Base-by-base conservation (phyloP, 2,329 filamentous ascomycete genomes). In the Fusarium sp. region DNA sequence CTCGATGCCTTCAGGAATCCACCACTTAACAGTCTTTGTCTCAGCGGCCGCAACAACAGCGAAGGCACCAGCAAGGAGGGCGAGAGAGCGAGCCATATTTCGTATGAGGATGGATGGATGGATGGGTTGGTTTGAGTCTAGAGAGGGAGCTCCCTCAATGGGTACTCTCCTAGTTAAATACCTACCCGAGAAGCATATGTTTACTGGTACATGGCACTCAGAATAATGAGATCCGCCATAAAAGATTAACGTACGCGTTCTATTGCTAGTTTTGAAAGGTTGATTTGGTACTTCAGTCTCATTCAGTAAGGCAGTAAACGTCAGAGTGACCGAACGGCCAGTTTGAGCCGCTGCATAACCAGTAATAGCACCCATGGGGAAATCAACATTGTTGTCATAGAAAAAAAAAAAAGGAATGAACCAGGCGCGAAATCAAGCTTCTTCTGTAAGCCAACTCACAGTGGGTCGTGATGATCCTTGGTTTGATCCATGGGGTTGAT, bases 11-110 rank as follows among this genome's bases (percentile, higher is more conserved):
- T 72, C 47, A 32, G 79, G 78, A 50, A 82, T 68, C 32, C 82
- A 65, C 52, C 83, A 66, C 45, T 69, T 68, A 59, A 81, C 73
- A 7, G 77, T 78, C 56, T 78, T 78, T 33, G 77, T 78, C 54
- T 81, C 14, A 7, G 14, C 76, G 35, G 79, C 74, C 59, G 74
- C 72, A 52, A 75, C 70, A 32, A 65, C 60, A n/a, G 63, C 56
- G 35, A 73, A 69, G 27, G 61, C 73, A 65, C 74, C 69, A 15
- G 75, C 75, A 66, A 82, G 68, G 32, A 80, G 68, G 60, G 74
- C 71, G 59, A 80, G 66, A 40, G 76, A 74, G 52, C 76, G 79
- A 58, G 65, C 64, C 78, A 81, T 80, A 67, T 52, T 73, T 15
- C n/a, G n/a, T 61, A 27, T 6, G 52, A 22, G 8, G 15, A 35